Evolutionary conservation across 148 eudicot genomes (phyloP).

Genomic region (Hydrangea macrophylla): DNA sequence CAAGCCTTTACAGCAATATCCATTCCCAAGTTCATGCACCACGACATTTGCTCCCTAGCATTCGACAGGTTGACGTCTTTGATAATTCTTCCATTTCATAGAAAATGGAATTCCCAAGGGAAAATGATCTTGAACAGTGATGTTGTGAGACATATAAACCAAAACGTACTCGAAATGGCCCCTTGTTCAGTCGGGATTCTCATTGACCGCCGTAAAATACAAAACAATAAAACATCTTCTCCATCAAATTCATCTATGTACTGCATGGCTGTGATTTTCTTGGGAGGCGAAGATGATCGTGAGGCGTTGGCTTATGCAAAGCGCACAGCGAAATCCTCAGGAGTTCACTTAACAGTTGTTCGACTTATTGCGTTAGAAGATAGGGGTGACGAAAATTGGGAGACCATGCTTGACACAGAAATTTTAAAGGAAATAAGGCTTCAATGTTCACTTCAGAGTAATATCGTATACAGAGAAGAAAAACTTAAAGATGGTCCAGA

Average conservation of each 20-base stretch:
- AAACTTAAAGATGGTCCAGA: conserved; percentile 14
- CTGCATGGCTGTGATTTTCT: conserved; percentile 20
- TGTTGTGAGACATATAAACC: conserved; percentile 16
- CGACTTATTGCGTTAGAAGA: background rate
- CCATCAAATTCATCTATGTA: background rate
- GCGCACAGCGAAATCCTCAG: conserved; percentile 22
- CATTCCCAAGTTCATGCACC: conserved; percentile 28
- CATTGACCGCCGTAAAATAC: conserved; percentile 32
- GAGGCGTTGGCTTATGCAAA: conserved; percentile 33
- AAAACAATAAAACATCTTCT: background rate
- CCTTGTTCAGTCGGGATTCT: conserved; percentile 35
- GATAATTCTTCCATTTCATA: conserved; percentile 39
- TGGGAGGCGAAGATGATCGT: conserved; percentile 38
- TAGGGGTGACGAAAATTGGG: background rate
- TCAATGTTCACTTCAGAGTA: background rate
- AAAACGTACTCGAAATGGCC: conserved; percentile 20
- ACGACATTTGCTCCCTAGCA: conserved; percentile 33
- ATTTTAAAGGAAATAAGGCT: conserved; percentile 11
- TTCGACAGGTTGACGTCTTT: conserved; percentile 31
- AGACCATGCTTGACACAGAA: conserved; percentile 7
- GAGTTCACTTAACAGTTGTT: conserved; percentile 19
- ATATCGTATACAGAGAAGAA: background rate
- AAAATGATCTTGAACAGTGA: conserved; percentile 21
- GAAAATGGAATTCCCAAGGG: conserved; percentile 39
- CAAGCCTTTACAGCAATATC: conserved; percentile 31